phyloP scores from a whole-genome alignment of 441 rosid species.

The Breynia disticha region DNA sequence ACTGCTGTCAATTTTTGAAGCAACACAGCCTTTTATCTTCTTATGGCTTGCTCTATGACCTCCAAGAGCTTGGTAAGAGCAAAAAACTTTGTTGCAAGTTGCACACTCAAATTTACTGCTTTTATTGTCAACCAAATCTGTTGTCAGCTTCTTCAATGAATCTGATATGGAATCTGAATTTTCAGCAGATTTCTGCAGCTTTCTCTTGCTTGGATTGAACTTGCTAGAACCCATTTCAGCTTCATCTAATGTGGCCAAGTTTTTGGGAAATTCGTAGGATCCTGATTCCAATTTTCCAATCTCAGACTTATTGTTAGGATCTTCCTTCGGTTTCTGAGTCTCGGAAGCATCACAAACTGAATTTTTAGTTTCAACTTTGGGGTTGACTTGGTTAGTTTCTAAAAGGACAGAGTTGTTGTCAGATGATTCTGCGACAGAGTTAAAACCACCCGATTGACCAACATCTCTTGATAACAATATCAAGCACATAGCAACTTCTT shows the following conservation, averaged over 20 bases:
- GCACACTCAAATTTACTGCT: slow-evolving; percentile 47
- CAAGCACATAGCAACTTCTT: slow-evolving; percentile 52
- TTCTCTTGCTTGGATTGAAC: slow-evolving; percentile 23
- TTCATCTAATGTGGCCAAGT: slow-evolving; percentile 11
- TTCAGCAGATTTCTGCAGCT: slow-evolving; percentile 10
- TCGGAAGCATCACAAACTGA: slow-evolving; percentile 4
- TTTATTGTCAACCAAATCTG: slow-evolving; percentile 16
- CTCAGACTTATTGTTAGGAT: slow-evolving; percentile 12
- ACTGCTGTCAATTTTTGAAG: slow-evolving; percentile 21
- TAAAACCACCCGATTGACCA: slow-evolving; percentile 19
- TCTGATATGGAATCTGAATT: slow-evolving; percentile 19
- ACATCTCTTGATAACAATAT: slow-evolving; percentile 47
- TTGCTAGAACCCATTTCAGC: slow-evolving; percentile 7
- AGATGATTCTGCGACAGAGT: slow-evolving; percentile 28
- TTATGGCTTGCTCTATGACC: slow-evolving; percentile 65
- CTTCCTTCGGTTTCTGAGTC: slow-evolving; percentile 6
- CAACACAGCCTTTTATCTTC: slow-evolving; percentile 36
- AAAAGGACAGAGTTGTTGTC: slow-evolving; percentile 20
- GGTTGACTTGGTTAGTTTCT: slow-evolving; percentile 16
- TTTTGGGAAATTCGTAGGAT: slow-evolving; percentile 13
- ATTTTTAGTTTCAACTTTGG: slow-evolving; percentile 11
- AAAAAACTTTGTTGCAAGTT: slow-evolving; percentile 44
- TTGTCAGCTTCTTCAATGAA: slow-evolving; percentile 6
- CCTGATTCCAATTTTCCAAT: slow-evolving; percentile 8
- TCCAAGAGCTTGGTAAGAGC: slow-evolving; percentile 57